These are phyloP conservation scores for Camellia lanceoleosa DNA, from an alignment of 148 eudicot species.

Conservation along the genomic window DNA sequence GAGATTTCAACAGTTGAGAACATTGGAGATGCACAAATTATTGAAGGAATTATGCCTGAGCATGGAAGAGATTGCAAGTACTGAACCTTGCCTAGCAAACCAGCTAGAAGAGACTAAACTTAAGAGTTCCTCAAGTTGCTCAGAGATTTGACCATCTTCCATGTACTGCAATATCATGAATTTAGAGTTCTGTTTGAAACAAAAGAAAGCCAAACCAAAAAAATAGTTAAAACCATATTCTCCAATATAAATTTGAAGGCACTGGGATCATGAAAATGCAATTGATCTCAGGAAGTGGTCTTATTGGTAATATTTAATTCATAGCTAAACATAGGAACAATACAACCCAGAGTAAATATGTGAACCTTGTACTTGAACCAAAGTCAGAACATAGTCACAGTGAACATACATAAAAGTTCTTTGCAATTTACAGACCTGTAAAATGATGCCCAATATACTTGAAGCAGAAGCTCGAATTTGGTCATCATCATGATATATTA, in stretches of 20 bases:
- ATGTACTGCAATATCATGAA: conserved; percentile 52
- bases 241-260: not conserved
- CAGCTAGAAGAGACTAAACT: conserved; percentile 57
- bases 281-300: not conserved
- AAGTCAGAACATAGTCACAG: not conserved
- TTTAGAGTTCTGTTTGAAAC: not conserved
- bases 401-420: not conserved
- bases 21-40: conserved; percentile 51
- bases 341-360: not conserved
- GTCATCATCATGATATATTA: conserved; percentile 77
- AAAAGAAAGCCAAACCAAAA: not conserved
- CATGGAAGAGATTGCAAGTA: conserved; percentile 70
- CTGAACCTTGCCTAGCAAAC: conserved; percentile 78
- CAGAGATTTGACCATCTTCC: conserved; percentile 58
- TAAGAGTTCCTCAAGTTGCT: conserved; percentile 60
- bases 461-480: conserved; percentile 73
- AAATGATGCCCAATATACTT: conserved; percentile 69
- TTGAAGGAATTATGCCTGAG: conserved; percentile 65
- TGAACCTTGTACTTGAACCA: not conserved
- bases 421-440: conserved; percentile 51
- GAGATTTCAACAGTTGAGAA: conserved; percentile 39
- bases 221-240: not conserved
- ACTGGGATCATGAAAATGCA: not conserved
- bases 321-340: not conserved
- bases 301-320: not conserved